Base-by-base conservation (phyloP, 441 rosid species). In the Euphorbia schlechtendalii region DNA sequence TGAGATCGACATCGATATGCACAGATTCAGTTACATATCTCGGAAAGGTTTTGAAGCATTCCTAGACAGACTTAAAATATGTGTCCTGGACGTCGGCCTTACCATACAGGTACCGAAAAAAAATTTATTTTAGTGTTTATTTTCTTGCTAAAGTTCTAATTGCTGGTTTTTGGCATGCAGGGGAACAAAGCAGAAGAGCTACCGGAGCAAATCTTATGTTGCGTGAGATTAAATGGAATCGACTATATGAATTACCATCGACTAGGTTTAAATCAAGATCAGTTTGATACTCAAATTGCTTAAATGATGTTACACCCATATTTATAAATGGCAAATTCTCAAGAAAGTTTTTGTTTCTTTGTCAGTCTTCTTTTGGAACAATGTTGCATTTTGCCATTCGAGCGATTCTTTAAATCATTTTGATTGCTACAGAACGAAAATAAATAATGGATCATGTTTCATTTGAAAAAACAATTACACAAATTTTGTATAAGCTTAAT, bases 1-100 rank as follows among this genome's bases (percentile, higher is more conserved):
- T 0, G 95, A 87, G 87, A 83, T 88, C 25, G 98, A 88, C 78
- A 78, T 91, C 62, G 98, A 91, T 73, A 91, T 91, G 94, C 98
- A 91, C 65, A 80, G 96, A 69, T 91, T 91, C 76, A 80, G 92
- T 79, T 88, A 85, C 71, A 88, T 88, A 34, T 88, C 97, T 27
- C 72, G 97, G 71, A 90, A 90, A 84, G 97, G 97, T 24, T 88
- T 86, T 70, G 93, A 84, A 81, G 78, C 94, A 34, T 91, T 91
- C 78, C 67, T 88, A 22, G 89, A 88, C 75, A 78, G 92, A 70
- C 88, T 91, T 43, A 91, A 86, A 83, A 69, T 70, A 40, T 85
- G 89, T 49, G 68, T 83, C 65, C 71, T 88, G 75, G 96, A 91
- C 59, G 87, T 91, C 59, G 96, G 97, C 74, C 86, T 91, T 75